Evolutionary conservation across 331 rosid species (phyloP).

Genomic region (Prunus yedoensis): DNA sequence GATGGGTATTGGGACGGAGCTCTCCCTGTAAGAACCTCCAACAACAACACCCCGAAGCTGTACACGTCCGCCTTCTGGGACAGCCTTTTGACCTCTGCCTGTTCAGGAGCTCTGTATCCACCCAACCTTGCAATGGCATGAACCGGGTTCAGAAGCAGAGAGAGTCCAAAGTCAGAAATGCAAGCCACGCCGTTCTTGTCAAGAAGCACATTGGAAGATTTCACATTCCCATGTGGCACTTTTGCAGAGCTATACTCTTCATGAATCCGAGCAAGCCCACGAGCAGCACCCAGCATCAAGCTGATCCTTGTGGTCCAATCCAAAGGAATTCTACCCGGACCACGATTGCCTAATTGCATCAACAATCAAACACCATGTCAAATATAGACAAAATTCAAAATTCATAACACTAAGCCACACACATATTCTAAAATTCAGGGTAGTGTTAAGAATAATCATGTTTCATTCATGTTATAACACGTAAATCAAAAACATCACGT

Average conservation of each 20-base stretch:
- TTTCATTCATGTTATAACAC: too few species aligned
- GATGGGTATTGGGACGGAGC: slow-evolving; percentile 81
- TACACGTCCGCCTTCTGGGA: slow-evolving; percentile 91
- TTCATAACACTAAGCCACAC: background rate
- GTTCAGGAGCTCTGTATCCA: slow-evolving; percentile 93
- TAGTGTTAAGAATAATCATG: too few species aligned
- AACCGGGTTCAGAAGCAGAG: slow-evolving; percentile 77
- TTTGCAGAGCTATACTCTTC: slow-evolving; percentile 65
- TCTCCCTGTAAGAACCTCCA: slow-evolving; percentile 84
- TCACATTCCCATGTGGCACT: slow-evolving; percentile 90
- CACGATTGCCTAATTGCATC: slow-evolving; percentile 67
- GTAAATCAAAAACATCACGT: too few species aligned
- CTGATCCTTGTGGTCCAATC: slow-evolving; percentile 99
- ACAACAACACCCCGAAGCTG: slow-evolving; percentile 76
- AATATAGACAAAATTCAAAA: background rate
- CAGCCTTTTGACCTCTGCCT: slow-evolving; percentile 64
- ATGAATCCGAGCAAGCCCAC: slow-evolving; percentile 81
- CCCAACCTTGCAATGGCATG: slow-evolving; percentile 98
- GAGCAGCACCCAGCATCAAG: slow-evolving; percentile 85
- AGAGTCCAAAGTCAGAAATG: slow-evolving; percentile 86
- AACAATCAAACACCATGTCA: background rate
- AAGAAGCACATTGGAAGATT: slow-evolving; percentile 86
- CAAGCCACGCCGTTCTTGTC: slow-evolving; percentile 95
- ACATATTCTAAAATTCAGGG: too few species aligned
- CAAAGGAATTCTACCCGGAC: slow-evolving; percentile 96